These are phyloP conservation scores for Hymenotorrendiella dingleyae DNA, from an alignment of 2,329 filamentous ascomycete species.

Conservation along the genomic window DNA sequence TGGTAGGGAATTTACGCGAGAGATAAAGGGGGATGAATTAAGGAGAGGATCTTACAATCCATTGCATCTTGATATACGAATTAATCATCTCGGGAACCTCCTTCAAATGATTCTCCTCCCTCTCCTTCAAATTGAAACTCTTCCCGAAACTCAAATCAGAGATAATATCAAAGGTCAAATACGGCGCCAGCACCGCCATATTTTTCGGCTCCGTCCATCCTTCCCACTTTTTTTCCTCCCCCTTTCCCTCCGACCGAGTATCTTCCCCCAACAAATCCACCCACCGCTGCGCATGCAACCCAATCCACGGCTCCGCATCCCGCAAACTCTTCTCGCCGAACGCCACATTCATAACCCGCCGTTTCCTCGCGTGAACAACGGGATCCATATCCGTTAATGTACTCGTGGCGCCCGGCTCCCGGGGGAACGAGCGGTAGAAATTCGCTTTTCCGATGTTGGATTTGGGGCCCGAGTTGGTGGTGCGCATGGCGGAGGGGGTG, in stretches of 20 bases:
- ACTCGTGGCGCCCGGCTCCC: neutral
- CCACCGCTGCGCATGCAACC: neutral
- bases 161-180: neutral
- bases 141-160: neutral
- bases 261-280: neutral
- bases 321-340: neutral
- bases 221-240: neutral
- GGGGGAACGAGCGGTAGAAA: neutral
- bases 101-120: neutral
- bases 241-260: neutral
- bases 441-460: neutral
- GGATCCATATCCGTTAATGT: neutral
- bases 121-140: neutral
- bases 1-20: neutral
- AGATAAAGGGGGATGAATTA: neutral
- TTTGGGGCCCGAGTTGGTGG: neutral
- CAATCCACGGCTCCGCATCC: neutral
- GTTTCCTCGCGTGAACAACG: neutral
- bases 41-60: neutral
- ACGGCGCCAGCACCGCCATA: neutral
- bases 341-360: neutral
- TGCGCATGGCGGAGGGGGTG: neutral
- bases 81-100: neutral
- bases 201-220: neutral
- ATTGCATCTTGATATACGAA: neutral